Evolutionary conservation across 108 stramenopile genomes (phyloP), one percentile per base, ranked within the genome.

Genomic region (Fragilaria crotonensis): DNA sequence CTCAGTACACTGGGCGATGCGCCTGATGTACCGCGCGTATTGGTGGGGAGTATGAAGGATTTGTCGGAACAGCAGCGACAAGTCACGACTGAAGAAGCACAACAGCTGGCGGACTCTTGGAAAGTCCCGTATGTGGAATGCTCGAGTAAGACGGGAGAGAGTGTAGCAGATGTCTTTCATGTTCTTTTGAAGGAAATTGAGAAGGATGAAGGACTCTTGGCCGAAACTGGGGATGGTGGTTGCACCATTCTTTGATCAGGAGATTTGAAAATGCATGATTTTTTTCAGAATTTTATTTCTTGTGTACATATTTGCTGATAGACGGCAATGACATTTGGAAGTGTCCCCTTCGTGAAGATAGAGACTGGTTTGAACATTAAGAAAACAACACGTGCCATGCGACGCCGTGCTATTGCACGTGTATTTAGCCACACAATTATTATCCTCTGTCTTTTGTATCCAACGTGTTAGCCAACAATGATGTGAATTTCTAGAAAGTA

Each of bases 41-140:
- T 94, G 31, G 87, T 90, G 1, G 93, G 89, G n/a, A 81, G 77
- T 51, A 90, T 87, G 84, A 73, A 67, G 25, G 93, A 94, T 66
- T 59, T 89, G 60, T 54, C 52, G 20, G 83, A 75, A 44, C 69
- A 82, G 33, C n/a, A n/a, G n/a, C 60, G 89, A 26, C 79, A 87
- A 55, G 82, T 90, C 17, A 36, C 19, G 32, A 28, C 32, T 5
- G 33, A 63, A 22, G 82, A 92, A 48, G 90, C 85, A n/a, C 81
- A 80, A 52, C 60, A 61, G 2, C 64, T 93, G 56, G 87, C 93
- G 17, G 80, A 80, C 46, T 71, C 66, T 4, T 85, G 75, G 83
- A 59, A 76, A 1, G 71, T 90, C 4, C 93, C 93, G 1, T 94
- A 86, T 62, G 55, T 94, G 48, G 93, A 94, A 67, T 90, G 89